A percentile compares a stretch with the other conserved stretches of the same genome.
phyloP scores from a whole-genome alignment of 2,329 filamentous ascomycete species.

The Colletotrichum liaoningense region DNA sequence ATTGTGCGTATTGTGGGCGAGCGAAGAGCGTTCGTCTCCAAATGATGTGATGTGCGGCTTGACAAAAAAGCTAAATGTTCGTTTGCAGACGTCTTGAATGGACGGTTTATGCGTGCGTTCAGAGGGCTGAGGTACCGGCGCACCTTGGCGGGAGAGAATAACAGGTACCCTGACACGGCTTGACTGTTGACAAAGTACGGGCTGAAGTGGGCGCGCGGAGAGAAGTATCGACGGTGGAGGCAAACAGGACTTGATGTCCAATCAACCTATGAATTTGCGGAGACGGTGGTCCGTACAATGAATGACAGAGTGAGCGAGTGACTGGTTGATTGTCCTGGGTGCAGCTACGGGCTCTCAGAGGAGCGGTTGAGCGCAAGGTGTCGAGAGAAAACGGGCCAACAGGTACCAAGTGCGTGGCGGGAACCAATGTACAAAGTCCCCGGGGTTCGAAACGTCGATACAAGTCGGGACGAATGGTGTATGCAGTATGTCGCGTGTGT shows the following conservation, averaged over 20 bases:
- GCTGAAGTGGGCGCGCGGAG: not conserved
- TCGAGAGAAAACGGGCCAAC: not conserved
- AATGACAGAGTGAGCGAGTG: not conserved
- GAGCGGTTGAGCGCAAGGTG: not conserved
- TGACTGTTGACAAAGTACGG: not conserved
- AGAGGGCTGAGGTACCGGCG: not conserved
- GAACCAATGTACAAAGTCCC: constrained; percentile 14
- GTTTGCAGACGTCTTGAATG: constrained; percentile 30
- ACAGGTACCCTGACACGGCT: not conserved
- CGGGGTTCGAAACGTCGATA: constrained; percentile 31
- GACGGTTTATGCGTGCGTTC: constrained; percentile 32
- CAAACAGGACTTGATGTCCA: not conserved
- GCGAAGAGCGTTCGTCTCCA: constrained; percentile 32
- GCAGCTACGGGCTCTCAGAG: not conserved
- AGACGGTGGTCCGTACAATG: not conserved
- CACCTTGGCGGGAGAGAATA: not conserved
- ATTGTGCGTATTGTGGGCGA: constrained; percentile 5
- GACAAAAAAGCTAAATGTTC: constrained; percentile 25
- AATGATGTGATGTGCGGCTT: constrained; percentile 33
- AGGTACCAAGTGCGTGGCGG: constrained; percentile 13
- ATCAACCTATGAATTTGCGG: not conserved
- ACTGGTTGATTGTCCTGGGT: not conserved
- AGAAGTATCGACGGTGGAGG: not conserved
- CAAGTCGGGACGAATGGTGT: constrained; percentile 26
- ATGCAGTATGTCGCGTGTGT: constrained; percentile 26